A percentile compares a stretch with the other conserved stretches of the same genome.
Evolutionary conservation across 108 stramenopile genomes (phyloP).

Genomic region (Cyclotella choctawhatcheeana): DNA sequence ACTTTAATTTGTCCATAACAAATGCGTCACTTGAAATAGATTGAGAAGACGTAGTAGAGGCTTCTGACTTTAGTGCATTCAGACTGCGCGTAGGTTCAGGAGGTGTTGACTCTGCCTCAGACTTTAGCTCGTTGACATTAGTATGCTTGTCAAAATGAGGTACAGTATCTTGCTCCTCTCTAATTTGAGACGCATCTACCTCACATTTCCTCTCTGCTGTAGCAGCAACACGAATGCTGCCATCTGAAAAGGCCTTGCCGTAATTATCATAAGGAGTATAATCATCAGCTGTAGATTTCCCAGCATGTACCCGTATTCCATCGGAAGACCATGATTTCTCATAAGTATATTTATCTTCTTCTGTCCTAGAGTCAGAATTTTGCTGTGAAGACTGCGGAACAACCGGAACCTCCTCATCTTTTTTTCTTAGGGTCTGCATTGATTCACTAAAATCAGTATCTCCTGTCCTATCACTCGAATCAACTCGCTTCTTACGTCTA

Average conservation of each 20-base stretch:
- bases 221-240: not conserved
- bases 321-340: not conserved
- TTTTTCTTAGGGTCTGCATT: not conserved
- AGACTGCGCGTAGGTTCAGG: not conserved
- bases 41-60: not conserved
- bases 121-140: not conserved
- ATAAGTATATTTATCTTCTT: not conserved
- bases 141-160: not conserved
- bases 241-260: not conserved
- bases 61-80: not conserved
- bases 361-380: not conserved
- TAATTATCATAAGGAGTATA: not conserved
- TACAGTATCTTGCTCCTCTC: not conserved
- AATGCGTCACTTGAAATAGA: not conserved
- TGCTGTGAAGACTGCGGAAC: not conserved
- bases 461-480: not conserved
- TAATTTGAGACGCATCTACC: not conserved
- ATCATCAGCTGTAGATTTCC: not conserved
- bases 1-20: not conserved
- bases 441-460: not conserved
- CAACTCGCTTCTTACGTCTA: not conserved
- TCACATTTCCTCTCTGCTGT: not conserved
- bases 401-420: not conserved
- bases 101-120: not conserved
- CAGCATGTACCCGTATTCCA: slow-evolving; percentile 11